Evolutionary conservation across 2,329 filamentous ascomycete species (phyloP).

Genomic region (Calonectria crousiana): DNA sequence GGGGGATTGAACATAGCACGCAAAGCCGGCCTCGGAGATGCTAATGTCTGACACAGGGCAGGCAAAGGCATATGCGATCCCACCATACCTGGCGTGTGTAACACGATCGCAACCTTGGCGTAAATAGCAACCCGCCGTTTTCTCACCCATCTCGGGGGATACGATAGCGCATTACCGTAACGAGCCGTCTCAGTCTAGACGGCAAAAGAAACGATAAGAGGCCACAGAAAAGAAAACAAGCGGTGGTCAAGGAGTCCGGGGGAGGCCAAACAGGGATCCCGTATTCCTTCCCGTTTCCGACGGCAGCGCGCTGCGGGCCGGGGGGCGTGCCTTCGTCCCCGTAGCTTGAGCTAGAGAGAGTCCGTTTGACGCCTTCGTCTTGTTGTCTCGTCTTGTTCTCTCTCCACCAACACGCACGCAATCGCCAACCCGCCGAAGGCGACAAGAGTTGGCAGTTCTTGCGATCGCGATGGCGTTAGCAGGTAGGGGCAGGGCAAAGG

Average conservation of each 20-base stretch:
- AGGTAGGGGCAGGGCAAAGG: too few relatives aligned
- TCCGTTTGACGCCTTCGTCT: conserved; percentile 14
- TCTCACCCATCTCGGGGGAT: not conserved
- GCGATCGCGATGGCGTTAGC: not conserved
- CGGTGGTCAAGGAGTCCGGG: not conserved
- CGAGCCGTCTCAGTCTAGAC: not conserved
- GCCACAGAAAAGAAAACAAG: not conserved
- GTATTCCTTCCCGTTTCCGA: conserved; percentile 16
- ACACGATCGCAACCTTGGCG: not conserved
- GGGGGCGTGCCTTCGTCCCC: not conserved
- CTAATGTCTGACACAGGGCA: not conserved
- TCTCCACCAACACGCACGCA: not conserved
- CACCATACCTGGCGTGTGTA: not conserved
- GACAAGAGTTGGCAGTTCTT: not conserved
- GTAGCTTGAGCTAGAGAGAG: not conserved
- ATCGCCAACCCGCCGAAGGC: not conserved
- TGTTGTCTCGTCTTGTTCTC: conserved; percentile 21
- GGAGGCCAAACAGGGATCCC: not conserved
- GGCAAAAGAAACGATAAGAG: not conserved
- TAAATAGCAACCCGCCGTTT: not conserved
- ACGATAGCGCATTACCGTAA: not conserved
- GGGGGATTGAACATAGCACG: not conserved
- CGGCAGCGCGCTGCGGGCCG: conserved; percentile 17
- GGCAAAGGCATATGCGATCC: conserved; percentile 2
- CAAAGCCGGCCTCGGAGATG: not conserved